These are phyloP conservation scores for Heritiera fomes DNA, from an alignment of 345 rosid genomes.

Conservation along the genomic window DNA sequence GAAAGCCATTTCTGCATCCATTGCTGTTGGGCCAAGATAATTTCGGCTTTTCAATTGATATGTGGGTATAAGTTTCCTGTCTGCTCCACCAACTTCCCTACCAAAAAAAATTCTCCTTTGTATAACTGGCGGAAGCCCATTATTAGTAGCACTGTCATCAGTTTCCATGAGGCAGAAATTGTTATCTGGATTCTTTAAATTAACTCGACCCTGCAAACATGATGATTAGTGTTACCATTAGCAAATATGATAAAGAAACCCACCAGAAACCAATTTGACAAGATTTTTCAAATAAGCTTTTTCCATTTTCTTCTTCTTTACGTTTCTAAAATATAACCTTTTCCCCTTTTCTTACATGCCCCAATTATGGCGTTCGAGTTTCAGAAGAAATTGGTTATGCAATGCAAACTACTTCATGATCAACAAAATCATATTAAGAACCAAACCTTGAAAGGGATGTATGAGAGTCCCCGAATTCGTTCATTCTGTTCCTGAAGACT, in stretches of 20 bases:
- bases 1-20: conserved; percentile 99
- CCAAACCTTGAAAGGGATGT: conserved; percentile 79
- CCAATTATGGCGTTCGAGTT: not conserved
- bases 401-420: conserved; percentile 2
- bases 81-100: conserved; percentile 88
- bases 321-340: not conserved
- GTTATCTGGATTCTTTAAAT: conserved; percentile 72
- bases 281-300: not conserved
- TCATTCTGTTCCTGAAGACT: conserved; percentile 78
- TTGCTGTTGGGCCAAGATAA: conserved; percentile 94
- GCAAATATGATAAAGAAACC: not conserved
- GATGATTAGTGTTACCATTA: conserved; percentile 21
- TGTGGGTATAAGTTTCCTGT: conserved; percentile 81
- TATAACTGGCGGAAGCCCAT: conserved; percentile 84
- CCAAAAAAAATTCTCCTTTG: conserved; percentile 82
- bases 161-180: conserved; percentile 88
- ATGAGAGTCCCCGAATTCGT: conserved; percentile 58
- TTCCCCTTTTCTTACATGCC: not conserved
- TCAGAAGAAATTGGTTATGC: not conserved
- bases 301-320: too few relatives aligned
- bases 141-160: conserved; percentile 67
- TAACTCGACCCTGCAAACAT: conserved; percentile 67
- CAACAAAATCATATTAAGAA: conserved; percentile 6
- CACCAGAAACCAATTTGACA: not conserved
- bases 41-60: conserved; percentile 83